These are phyloP conservation scores for Prunus padus DNA, from an alignment of 306 rosid species.

Conservation along the genomic window DNA sequence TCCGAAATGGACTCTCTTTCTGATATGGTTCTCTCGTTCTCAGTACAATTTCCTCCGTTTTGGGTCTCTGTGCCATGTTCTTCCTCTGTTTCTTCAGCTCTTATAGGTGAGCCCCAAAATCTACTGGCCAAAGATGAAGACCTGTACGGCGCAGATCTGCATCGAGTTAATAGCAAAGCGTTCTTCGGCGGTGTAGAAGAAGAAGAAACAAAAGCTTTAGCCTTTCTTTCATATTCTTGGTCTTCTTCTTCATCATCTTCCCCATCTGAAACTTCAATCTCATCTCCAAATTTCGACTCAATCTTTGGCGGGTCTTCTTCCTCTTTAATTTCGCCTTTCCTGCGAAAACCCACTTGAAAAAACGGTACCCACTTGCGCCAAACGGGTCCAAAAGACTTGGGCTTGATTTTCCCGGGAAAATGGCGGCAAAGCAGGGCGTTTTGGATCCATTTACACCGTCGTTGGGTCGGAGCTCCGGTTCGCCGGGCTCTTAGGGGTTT, in stretches of 20 bases:
- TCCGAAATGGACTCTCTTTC: conserved; percentile 39
- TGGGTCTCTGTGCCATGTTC: conserved; percentile 16
- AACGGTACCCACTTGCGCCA: conserved; percentile 53
- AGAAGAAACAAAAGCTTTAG: conserved; percentile 18
- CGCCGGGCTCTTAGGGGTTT: not conserved
- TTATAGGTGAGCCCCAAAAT: conserved; percentile 57
- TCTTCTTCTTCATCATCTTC: conserved; percentile 26
- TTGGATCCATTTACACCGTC: conserved; percentile 47
- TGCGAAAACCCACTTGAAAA: conserved; percentile 32
- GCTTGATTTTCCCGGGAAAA: conserved; percentile 27
- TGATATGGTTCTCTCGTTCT: conserved; percentile 27
- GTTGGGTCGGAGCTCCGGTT: conserved; percentile 9
- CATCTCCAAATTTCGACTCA: conserved; percentile 26
- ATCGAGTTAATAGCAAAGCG: conserved; percentile 65
- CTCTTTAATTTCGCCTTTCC: conserved; percentile 30
- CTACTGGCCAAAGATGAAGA: conserved; percentile 61
- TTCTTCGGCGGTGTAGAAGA: conserved; percentile 57
- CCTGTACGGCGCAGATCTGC: conserved; percentile 82
- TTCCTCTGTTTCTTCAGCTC: conserved; percentile 36
- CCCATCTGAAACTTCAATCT: conserved; percentile 25
- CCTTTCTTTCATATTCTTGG: conserved; percentile 24
- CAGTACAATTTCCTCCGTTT: conserved; percentile 17
- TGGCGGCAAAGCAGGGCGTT: conserved; percentile 40
- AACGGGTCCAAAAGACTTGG: conserved; percentile 33
- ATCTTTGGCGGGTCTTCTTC: conserved; percentile 26